Percentiles rank a stretch among this genome's conserved stretches.
Conservation (phyloP, 225 moss, liverwort and hornwort genomes). For the Pseudoscleropodium purum region DNA sequence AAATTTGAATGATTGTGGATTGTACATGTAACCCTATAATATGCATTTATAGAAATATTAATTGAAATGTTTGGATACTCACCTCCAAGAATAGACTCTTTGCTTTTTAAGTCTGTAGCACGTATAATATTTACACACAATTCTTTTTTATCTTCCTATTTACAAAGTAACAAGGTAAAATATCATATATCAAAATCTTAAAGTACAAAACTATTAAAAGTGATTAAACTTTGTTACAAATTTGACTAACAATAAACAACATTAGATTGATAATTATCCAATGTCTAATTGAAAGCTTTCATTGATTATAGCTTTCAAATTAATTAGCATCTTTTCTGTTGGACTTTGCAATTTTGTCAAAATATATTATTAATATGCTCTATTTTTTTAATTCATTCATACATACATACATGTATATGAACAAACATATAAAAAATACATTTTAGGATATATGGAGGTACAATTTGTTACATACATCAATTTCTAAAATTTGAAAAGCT, state of each 20-base stretch:
- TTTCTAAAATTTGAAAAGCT: neutral
- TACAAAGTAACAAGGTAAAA: neutral
- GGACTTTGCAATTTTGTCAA: neutral
- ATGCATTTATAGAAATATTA: neutral
- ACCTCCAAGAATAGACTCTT: neutral
- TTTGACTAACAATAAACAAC: neutral
- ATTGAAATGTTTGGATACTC: neutral
- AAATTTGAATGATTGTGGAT: neutral
- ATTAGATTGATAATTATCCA: neutral
- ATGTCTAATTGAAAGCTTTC: too few relatives aligned
- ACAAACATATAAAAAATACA: too few relatives aligned
- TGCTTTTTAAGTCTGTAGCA: rapidly evolving
- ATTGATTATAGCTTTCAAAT: too few relatives aligned
- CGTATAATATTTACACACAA: neutral
- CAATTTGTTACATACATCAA: too few relatives aligned
- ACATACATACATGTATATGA: too few relatives aligned
- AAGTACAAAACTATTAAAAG: neutral
- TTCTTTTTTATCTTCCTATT: neutral
- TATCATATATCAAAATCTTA: too few relatives aligned
- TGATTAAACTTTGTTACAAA: neutral
- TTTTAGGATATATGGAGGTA: neutral
- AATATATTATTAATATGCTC: neutral
- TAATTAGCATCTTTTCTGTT: neutral
- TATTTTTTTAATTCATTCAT: neutral
- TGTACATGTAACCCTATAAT: rapidly evolving